Conservation (phyloP, 2,329 filamentous ascomycete species). For the Didymosphaeria variabile region DNA sequence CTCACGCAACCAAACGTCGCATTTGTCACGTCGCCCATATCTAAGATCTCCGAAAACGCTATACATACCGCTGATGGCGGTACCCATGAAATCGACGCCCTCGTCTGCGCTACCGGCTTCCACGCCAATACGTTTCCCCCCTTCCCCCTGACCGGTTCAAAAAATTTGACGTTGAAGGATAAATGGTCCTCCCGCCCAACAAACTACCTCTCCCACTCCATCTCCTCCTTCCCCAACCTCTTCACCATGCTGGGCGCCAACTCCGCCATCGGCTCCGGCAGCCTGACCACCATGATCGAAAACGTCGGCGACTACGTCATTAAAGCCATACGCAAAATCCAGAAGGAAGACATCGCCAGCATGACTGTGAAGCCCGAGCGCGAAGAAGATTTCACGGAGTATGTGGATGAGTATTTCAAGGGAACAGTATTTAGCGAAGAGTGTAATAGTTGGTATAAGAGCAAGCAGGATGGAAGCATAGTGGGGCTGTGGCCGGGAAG, state of each 20-base stretch:
- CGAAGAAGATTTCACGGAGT: constrained; percentile 41
- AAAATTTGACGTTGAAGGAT: constrained; percentile 39
- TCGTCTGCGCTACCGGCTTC: constrained; percentile 59
- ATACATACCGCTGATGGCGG: constrained; percentile 53
- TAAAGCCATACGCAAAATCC: constrained; percentile 52
- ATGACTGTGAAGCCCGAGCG: constrained; percentile 44
- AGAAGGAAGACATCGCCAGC: constrained; percentile 52
- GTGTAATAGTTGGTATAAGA: constrained; percentile 49
- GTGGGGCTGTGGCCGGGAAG: constrained; percentile 48
- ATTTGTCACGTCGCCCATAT: constrained; percentile 49
- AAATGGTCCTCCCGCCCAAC: constrained; percentile 47
- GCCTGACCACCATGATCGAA: constrained; percentile 54
- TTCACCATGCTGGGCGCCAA: constrained; percentile 56
- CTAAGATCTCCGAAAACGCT: constrained; percentile 47
- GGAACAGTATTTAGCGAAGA: constrained; percentile 45
- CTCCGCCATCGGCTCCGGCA: constrained; percentile 51
- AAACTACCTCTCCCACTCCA: constrained; percentile 42
- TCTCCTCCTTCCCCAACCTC: constrained; percentile 49
- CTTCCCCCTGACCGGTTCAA: constrained; percentile 48
- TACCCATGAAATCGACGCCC: constrained; percentile 51
- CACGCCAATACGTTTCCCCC: constrained; percentile 50
- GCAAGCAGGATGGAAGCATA: constrained; percentile 33
- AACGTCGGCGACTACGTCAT: constrained; percentile 51
- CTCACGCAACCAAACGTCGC: constrained; percentile 52
- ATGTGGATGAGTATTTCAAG: constrained; percentile 45